Conservation (phyloP, 2,329 filamentous ascomycete species). For the Aaosphaeria pasadenensis region DNA sequence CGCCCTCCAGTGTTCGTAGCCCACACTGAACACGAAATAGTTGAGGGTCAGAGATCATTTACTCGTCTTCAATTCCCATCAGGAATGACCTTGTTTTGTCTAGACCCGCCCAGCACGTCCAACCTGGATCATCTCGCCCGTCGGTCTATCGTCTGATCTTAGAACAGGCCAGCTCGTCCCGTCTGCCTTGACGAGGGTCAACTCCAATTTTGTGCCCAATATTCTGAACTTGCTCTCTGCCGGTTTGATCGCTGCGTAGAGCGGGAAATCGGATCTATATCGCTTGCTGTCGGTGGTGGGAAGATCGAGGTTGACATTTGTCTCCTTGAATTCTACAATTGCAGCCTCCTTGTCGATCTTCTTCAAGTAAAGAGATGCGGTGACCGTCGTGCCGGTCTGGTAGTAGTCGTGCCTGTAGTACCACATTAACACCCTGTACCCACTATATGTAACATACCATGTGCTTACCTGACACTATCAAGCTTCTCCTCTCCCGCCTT, state of each 20-base stretch:
- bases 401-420: slow-evolving; percentile 78
- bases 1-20: too few species aligned
- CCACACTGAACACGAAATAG: too few species aligned
- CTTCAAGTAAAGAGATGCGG: slow-evolving; percentile 91
- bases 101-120: slow-evolving; percentile 64
- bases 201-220: slow-evolving; percentile 84
- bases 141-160: slow-evolving; percentile 69
- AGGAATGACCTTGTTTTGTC: neutral
- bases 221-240: slow-evolving; percentile 76
- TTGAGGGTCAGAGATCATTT: too few species aligned
- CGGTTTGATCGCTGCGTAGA: slow-evolving; percentile 75
- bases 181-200: slow-evolving; percentile 70
- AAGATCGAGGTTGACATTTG: slow-evolving; percentile 71
- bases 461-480: slow-evolving; percentile 66
- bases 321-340: slow-evolving; percentile 65
- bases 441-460: neutral
- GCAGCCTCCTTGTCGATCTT: slow-evolving; percentile 86
- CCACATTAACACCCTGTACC: too few species aligned
- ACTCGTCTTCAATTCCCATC: too few species aligned
- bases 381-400: slow-evolving; percentile 81
- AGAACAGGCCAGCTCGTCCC: slow-evolving; percentile 82
- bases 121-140: slow-evolving; percentile 83
- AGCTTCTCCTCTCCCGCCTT: slow-evolving; percentile 68
- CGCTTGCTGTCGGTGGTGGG: slow-evolving; percentile 84
- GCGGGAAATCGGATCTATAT: slow-evolving; percentile 68